These are phyloP conservation scores for Boechera stricta DNA, from an alignment of 345 rosid species.

Conservation along the genomic window DNA sequence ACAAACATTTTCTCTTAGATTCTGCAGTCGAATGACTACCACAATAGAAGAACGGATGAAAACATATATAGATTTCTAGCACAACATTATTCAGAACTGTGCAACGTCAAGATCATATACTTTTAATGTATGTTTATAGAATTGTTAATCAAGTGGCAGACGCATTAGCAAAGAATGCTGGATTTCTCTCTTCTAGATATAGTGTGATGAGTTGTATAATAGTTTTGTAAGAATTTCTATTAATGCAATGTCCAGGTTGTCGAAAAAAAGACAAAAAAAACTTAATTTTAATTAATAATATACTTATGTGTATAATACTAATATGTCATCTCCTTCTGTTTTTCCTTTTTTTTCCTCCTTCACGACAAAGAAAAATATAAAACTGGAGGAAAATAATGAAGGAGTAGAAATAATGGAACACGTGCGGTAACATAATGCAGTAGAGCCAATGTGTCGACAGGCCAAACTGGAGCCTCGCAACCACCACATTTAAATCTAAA, in stretches of 20 bases:
- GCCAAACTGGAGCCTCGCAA: constrained; percentile 45
- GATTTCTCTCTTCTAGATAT: too few species aligned
- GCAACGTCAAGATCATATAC: neutral
- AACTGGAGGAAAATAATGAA: constrained; percentile 37
- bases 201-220: constrained; percentile 11
- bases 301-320: constrained; percentile 2
- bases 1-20: too few species aligned
- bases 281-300: neutral
- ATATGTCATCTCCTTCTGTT: constrained; percentile 4
- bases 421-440: constrained; percentile 46
- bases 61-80: neutral
- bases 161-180: neutral
- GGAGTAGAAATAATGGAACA: constrained; percentile 45
- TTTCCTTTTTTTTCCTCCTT: neutral
- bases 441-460: constrained; percentile 45
- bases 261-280: neutral
- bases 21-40: too few species aligned
- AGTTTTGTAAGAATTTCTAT: neutral
- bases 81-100: neutral
- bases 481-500: constrained; percentile 41
- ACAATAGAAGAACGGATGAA: too few species aligned
- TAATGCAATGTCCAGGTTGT: constrained; percentile 32
- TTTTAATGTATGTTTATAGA: neutral
- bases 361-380: constrained; percentile 34
- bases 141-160: neutral